Conservation (phyloP, 2,329 filamentous ascomycete species). For the Aspergillus amoenus region DNA sequence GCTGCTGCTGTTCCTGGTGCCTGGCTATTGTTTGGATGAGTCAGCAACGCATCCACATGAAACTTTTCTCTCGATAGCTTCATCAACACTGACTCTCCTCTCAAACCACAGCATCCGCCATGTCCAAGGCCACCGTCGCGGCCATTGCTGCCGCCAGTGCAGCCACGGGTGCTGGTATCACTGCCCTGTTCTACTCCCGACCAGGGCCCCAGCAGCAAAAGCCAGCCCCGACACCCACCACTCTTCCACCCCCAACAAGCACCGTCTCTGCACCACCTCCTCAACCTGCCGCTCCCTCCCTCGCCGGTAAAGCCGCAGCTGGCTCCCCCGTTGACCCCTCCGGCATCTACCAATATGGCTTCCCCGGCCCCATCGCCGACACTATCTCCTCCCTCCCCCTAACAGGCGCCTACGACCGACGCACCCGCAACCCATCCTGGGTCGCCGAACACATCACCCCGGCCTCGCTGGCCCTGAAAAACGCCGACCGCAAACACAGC, state of each 20-base stretch:
- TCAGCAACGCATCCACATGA: too few relatives aligned
- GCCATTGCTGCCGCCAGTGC: slow-evolving; percentile 74
- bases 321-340: slow-evolving; percentile 65
- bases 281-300: slow-evolving; percentile 32
- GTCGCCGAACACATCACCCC: slow-evolving; percentile 95
- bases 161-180: slow-evolving; percentile 72
- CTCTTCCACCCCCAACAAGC: slow-evolving; percentile 22
- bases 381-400: slow-evolving; percentile 73
- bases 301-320: slow-evolving; percentile 28
- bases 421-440: slow-evolving; percentile 89
- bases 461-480: slow-evolving; percentile 69
- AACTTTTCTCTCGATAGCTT: too few relatives aligned
- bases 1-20: too few relatives aligned
- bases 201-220: slow-evolving; percentile 25
- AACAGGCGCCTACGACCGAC: slow-evolving; percentile 85
- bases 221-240: slow-evolving; percentile 26
- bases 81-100: too few relatives aligned
- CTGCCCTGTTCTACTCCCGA: slow-evolving; percentile 63
- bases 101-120: slow-evolving; percentile 40
- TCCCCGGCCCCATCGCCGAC: slow-evolving; percentile 87
- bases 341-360: slow-evolving; percentile 81
- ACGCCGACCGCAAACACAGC: slow-evolving; percentile 81
- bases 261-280: slow-evolving; percentile 40
- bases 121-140: slow-evolving; percentile 77
- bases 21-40: too few relatives aligned